A percentile compares a stretch with the other conserved stretches of the same genome.
These are phyloP conservation scores for Eragrostis nindensis DNA, from an alignment of 176 grass and related monocot genomes.

Conservation along the genomic window DNA sequence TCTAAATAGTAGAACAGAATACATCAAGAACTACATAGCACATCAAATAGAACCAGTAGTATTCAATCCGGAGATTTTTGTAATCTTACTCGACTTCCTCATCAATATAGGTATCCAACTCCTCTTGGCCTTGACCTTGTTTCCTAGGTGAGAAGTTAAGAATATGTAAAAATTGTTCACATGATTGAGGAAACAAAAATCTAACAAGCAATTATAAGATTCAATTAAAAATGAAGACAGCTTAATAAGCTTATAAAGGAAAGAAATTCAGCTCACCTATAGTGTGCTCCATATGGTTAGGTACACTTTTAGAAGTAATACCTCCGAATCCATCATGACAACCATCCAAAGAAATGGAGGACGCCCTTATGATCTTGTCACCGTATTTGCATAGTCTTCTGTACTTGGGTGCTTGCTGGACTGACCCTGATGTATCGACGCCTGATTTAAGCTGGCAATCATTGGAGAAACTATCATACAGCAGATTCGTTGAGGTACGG, in stretches of 20 bases:
- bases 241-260: neutral
- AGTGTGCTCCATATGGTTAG: conserved; percentile 40
- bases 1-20: neutral
- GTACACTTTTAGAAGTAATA: conserved; percentile 26
- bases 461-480: conserved; percentile 70
- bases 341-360: conserved; percentile 50
- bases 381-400: conserved; percentile 74
- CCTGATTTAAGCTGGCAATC: conserved; percentile 57
- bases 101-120: conserved; percentile 62
- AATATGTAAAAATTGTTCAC: neutral
- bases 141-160: conserved; percentile 49
- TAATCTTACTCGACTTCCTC: conserved; percentile 84
- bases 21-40: neutral
- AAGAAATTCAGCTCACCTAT: conserved; percentile 52
- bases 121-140: conserved; percentile 53
- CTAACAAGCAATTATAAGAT: neutral
- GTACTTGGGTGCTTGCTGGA: conserved; percentile 67
- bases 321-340: conserved; percentile 36
- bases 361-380: conserved; percentile 64
- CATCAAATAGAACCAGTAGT: neutral
- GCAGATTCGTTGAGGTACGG: conserved; percentile 47
- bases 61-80: neutral
- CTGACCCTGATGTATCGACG: conserved; percentile 49
- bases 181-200: neutral
- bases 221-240: neutral